Conservation (phyloP, 2,329 filamentous ascomycete species). For the Aphanocladium album region DNA sequence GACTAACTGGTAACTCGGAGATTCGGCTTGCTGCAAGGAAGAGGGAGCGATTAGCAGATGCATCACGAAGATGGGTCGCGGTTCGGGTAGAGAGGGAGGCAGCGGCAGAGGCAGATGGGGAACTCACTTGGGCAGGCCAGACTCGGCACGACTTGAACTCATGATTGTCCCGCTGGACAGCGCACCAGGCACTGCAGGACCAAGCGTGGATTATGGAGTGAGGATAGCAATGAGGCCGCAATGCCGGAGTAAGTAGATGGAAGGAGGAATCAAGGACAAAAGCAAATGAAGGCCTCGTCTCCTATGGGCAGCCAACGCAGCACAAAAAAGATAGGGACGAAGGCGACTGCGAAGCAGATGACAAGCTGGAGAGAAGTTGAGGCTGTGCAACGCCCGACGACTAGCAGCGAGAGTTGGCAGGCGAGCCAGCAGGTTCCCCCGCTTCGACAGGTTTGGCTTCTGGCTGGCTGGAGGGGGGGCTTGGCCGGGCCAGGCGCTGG, state of each 20-base stretch:
- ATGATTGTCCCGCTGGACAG: conserved; percentile 14
- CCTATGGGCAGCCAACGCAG: neutral
- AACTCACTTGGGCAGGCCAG: conserved; percentile 32
- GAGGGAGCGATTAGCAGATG: conserved; percentile 26
- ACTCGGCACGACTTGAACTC: conserved; percentile 30
- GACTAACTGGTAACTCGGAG: conserved; percentile 84
- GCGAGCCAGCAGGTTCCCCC: neutral
- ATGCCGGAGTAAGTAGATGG: neutral
- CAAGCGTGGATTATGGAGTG: neutral
- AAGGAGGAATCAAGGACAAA: neutral
- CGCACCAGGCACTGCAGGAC: conserved; percentile 11
- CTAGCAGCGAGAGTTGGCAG: conserved; percentile 1
- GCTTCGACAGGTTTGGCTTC: neutral
- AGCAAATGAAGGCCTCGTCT: neutral
- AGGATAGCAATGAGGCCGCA: conserved; percentile 4
- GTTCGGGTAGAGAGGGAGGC: neutral
- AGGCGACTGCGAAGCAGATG: conserved; percentile 5
- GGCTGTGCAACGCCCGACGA: conserved; percentile 13
- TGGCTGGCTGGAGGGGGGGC: neutral
- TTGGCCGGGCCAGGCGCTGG: neutral
- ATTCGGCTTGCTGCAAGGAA: conserved; percentile 64
- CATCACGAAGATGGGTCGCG: conserved; percentile 12
- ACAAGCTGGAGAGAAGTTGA: conserved; percentile 12
- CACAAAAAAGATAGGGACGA: neutral
- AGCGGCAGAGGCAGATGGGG: neutral